These are phyloP conservation scores for Malassezia obtusa DNA, from an alignment of 1,284 basidiomycete species.

Conservation along the genomic window DNA sequence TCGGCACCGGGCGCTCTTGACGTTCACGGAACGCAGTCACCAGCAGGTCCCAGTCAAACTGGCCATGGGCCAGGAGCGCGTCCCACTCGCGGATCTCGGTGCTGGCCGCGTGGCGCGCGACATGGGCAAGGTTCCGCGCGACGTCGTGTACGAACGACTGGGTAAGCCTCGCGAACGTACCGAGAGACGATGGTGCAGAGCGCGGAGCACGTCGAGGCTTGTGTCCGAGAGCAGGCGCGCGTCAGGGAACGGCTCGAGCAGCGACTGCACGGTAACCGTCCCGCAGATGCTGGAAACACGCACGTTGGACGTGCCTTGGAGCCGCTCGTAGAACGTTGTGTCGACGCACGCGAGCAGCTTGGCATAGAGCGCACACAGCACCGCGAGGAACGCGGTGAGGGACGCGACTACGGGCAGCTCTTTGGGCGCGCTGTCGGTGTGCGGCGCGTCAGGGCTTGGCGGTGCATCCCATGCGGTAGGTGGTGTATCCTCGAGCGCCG, in stretches of 20 bases:
- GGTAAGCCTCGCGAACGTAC: neutral
- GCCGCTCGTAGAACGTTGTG: neutral
- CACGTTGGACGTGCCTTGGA: neutral
- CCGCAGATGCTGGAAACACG: neutral
- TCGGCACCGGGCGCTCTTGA: slow-evolving; percentile 1
- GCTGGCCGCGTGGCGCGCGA: slow-evolving; percentile 6
- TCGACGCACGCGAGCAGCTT: slow-evolving; percentile 14
- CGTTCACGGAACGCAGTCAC: slow-evolving; percentile 1
- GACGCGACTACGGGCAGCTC: neutral
- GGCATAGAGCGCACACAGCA: slow-evolving; percentile 8
- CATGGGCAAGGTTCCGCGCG: slow-evolving; percentile 10
- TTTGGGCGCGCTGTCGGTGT: neutral
- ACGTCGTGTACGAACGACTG: slow-evolving; percentile 10
- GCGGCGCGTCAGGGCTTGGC: neutral
- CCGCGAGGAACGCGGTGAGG: slow-evolving; percentile 2
- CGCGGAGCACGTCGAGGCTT: neutral
- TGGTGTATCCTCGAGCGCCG: neutral
- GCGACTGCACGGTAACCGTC: neutral
- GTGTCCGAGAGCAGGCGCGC: neutral
- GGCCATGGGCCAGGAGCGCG: slow-evolving; percentile 2
- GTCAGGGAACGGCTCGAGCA: neutral
- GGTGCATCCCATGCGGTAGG: neutral
- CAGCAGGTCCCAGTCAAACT: slow-evolving; percentile 12
- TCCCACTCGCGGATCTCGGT: slow-evolving; percentile 13
- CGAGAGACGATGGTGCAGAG: neutral